phyloP scores from a whole-genome alignment of 2,329 filamentous ascomycete genomes.

The Phaeosphaeria sp. region DNA sequence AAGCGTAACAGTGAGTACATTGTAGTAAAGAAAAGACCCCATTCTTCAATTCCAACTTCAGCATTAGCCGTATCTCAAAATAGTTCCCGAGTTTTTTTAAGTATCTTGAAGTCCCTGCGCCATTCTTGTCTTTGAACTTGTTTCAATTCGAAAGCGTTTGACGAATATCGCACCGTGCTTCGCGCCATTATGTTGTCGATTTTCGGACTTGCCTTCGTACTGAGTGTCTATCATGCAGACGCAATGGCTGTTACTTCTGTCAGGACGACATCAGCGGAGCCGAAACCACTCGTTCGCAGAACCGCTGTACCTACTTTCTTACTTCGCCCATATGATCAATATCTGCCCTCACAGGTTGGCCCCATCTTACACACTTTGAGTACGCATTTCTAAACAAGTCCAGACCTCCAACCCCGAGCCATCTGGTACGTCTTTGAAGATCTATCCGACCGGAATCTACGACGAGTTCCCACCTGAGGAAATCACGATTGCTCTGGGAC shows the following conservation, averaged over 20 bases:
- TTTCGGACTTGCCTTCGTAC: not conserved
- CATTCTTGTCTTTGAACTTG: too few relatives aligned
- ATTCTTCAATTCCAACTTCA: too few relatives aligned
- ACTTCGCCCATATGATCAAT: constrained; percentile 3
- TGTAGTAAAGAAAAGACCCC: too few relatives aligned
- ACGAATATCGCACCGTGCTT: too few relatives aligned
- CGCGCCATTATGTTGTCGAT: too few relatives aligned
- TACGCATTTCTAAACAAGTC: not conserved
- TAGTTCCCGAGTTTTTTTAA: too few relatives aligned
- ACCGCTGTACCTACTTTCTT: constrained; percentile 8
- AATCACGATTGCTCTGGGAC: constrained; percentile 11
- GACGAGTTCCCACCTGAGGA: constrained; percentile 14
- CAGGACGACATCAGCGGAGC: not conserved
- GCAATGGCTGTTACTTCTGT: not conserved
- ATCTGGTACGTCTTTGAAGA: constrained; percentile 1
- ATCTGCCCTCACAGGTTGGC: constrained; percentile 5
- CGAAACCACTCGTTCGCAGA: not conserved
- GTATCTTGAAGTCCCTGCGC: too few relatives aligned
- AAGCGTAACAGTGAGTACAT: too few relatives aligned
- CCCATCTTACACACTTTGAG: not conserved
- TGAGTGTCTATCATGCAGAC: not conserved
- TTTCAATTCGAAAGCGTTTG: too few relatives aligned
- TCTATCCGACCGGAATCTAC: constrained; percentile 13
- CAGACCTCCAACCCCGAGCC: not conserved
- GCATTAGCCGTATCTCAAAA: too few relatives aligned